A percentile compares a stretch with the other conserved stretches of the same genome.
These are phyloP conservation scores for Aegilops umbellulata DNA, from an alignment of 176 grass and related monocot species.

Conservation along the genomic window DNA sequence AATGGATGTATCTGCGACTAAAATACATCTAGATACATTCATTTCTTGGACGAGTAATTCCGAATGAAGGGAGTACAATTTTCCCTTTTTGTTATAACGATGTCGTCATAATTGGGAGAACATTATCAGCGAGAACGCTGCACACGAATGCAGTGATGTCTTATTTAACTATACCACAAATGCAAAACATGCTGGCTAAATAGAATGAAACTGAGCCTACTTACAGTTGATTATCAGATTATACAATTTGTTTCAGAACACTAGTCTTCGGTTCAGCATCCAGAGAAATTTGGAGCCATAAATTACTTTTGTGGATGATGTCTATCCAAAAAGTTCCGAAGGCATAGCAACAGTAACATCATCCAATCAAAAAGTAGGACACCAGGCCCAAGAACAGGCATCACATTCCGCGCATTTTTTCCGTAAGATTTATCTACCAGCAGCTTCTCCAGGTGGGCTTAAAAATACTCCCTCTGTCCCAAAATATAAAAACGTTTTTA, in stretches of 20 bases:
- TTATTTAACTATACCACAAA: too few species aligned
- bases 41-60: too few species aligned
- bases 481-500: too few species aligned
- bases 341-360: not conserved
- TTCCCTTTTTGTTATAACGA: too few species aligned
- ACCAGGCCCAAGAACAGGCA: not conserved
- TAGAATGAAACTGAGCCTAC: too few species aligned
- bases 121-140: too few species aligned
- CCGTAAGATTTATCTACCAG: not conserved
- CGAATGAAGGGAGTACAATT: too few species aligned
- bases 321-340: not conserved
- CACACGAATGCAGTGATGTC: too few species aligned
- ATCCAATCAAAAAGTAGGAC: not conserved
- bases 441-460: not conserved
- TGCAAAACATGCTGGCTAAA: too few species aligned
- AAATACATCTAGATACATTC: too few species aligned
- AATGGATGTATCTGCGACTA: too few species aligned
- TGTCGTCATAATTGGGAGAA: too few species aligned
- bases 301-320: not conserved
- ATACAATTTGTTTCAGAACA: not conserved
- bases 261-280: not conserved
- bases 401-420: not conserved
- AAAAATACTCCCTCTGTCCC: not conserved
- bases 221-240: not conserved
- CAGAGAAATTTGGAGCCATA: not conserved